A percentile compares a stretch with the other conserved stretches of the same genome.
phyloP scores from a whole-genome alignment of 352 stramenopile genomes.

The Thraustochytrium aureum region DNA sequence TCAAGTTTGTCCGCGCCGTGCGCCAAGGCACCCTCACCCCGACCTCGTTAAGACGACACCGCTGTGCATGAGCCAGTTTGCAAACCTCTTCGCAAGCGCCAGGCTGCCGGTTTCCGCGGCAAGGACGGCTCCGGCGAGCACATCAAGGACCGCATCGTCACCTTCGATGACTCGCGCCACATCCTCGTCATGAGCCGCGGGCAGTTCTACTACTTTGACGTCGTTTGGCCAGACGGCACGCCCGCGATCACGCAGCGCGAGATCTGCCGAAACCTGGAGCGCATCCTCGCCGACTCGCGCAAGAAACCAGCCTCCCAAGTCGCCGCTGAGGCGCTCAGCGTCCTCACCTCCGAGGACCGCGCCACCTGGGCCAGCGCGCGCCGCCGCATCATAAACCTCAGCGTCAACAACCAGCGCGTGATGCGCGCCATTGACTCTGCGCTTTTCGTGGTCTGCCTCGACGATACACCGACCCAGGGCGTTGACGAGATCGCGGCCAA shows the following conservation, averaged over 20 bases:
- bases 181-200: conserved; percentile 86
- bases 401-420: conserved; percentile 70
- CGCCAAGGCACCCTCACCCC: conserved; percentile 81
- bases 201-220: conserved; percentile 95
- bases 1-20: conserved; percentile 86
- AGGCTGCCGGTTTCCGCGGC: conserved; percentile 70
- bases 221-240: conserved; percentile 78
- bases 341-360: conserved; percentile 86
- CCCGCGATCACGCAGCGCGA: conserved; percentile 85
- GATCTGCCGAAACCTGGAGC: conserved; percentile 82
- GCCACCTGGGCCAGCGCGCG: conserved; percentile 76
- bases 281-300: conserved; percentile 78
- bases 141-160: conserved; percentile 70
- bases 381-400: conserved; percentile 52
- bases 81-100: conserved; percentile 80
- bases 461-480: conserved; percentile 65
- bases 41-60: conserved; percentile 80
- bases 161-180: conserved; percentile 72
- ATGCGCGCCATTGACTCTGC: conserved; percentile 82
- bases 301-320: conserved; percentile 66
- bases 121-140: neutral
- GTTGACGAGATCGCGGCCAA: conserved; percentile 67
- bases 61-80: conserved; percentile 96
- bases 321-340: conserved; percentile 71
- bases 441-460: conserved; percentile 91